Evolutionary conservation across 352 stramenopile species (phyloP).

Genomic region (Thalassiosira mediterranea): DNA sequence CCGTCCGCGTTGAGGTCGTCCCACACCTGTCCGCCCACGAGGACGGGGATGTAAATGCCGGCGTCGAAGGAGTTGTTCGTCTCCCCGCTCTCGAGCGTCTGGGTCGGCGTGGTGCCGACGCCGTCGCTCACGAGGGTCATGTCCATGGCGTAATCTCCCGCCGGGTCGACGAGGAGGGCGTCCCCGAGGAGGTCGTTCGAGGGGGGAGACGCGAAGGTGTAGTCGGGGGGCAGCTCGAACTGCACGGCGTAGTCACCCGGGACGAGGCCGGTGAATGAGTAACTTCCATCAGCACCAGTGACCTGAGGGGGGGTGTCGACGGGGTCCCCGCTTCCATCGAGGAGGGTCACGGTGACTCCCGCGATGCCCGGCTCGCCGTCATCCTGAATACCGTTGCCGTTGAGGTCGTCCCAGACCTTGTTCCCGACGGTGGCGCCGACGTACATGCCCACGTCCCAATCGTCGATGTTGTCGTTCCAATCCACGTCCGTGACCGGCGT

Average conservation of each 20-base stretch:
- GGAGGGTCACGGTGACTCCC: conserved; percentile 21
- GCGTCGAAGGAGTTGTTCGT: conserved; percentile 21
- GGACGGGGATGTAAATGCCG: conserved; percentile 20
- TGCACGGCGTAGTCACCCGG: conserved; percentile 37
- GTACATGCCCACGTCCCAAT: conserved; percentile 29
- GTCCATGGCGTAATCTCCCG: conserved; percentile 2
- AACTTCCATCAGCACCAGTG: conserved; percentile 28
- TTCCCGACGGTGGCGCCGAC: conserved; percentile 26
- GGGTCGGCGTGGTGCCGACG: conserved; percentile 4
- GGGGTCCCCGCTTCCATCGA: conserved; percentile 25
- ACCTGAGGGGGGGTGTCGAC: conserved; percentile 15
- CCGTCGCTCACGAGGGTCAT: background rate
- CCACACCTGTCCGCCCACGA: conserved; percentile 27
- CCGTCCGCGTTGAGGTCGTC: conserved; percentile 41
- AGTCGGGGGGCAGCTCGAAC: conserved; percentile 34
- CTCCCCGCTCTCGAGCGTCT: conserved; percentile 7
- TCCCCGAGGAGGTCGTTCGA: background rate
- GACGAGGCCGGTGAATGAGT: conserved; percentile 29
- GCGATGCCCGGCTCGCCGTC: conserved; percentile 19
- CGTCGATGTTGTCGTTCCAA: conserved; percentile 17
- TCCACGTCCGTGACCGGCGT: background rate
- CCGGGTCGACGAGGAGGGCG: background rate
- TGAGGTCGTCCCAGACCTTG: conserved; percentile 36
- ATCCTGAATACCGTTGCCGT: conserved; percentile 39
- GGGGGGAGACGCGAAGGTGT: conserved; percentile 28